Evolutionary conservation across 2,329 filamentous ascomycete species (phyloP), one percentile per base, ranked within the genome.

Genomic region (Xenoacremonium recifei): DNA sequence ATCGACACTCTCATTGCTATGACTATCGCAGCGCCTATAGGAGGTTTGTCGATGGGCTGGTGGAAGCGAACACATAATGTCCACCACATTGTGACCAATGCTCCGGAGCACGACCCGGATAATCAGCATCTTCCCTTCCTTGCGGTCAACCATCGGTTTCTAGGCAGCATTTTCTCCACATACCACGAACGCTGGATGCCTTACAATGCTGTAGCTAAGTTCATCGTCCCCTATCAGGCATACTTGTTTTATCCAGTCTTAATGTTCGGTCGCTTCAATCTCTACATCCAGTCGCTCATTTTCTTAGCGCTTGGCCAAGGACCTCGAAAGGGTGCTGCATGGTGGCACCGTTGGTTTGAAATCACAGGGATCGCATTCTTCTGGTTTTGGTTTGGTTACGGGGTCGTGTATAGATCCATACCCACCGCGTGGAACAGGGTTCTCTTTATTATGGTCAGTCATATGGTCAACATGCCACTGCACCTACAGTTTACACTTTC

Each of bases 61-160:
- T 99, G 93, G 92, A 97, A 97, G 68, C 79, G 82, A 48, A 96
- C 84, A 62, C 92, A 97, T 67, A 97, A 97, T 60, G 90, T 96
- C 6, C 92, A 97, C 62, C 92, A 97, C 60, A 90, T 97, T 54
- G 86, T 97, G 39, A 97, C 93, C 15, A 97, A 97, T 64, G 86
- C 86, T 32, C 88, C 91, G 12, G 93, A 96, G 65, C 92, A 97
- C 62, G 92, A 97, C 62, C 92, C 93, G 0, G 92, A 97, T 62
- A 97, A 96, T 55, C 82, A 92, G 62, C 86, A 96, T 63, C 80
- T 95, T 65, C 91, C 91, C 3, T 85, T 96, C 62, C 89, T 96
- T 62, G 89, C 89, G 45, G 80, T 93, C 21, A 90, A 87, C 3
- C 89, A 95, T 55, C 82, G 89, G 18, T 85, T 93, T 57, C 78